Evolutionary conservation across 371 early-diverging fungal species (phyloP).

Genomic region (Zopfochytrium polystomum): DNA sequence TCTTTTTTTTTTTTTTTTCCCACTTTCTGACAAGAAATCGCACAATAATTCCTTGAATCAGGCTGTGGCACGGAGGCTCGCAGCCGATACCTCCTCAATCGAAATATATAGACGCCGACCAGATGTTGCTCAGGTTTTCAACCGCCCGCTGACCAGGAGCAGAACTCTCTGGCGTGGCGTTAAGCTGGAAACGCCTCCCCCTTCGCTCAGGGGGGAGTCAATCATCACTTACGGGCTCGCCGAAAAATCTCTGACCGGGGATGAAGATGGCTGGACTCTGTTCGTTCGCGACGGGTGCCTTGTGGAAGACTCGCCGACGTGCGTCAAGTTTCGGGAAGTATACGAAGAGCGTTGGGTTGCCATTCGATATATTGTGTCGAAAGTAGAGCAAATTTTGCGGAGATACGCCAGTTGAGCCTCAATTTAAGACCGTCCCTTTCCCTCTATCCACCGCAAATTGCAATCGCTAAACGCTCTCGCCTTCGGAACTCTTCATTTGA

Average conservation of each 20-base stretch:
- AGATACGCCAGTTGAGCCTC: constrained; percentile 19
- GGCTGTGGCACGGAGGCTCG: too few species aligned
- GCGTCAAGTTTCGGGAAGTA: constrained; percentile 7
- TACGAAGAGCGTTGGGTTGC: constrained; percentile 8
- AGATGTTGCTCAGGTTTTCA: too few species aligned
- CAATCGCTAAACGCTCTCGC: not conserved
- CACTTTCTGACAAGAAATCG: too few species aligned
- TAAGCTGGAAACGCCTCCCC: not conserved
- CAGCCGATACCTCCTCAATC: not conserved
- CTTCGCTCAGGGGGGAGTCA: not conserved
- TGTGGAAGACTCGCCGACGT: constrained; percentile 12
- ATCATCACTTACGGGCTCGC: not conserved
- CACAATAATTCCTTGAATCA: too few species aligned
- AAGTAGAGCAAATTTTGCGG: constrained; percentile 11
- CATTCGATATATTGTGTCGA: constrained; percentile 13
- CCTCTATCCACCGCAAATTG: too few species aligned
- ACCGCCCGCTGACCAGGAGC: not conserved
- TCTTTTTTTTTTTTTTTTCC: too few species aligned
- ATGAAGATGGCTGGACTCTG: constrained; percentile 15
- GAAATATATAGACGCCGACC: not conserved
- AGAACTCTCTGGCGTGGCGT: not conserved
- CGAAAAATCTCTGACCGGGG: not conserved
- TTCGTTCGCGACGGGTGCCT: constrained; percentile 12
- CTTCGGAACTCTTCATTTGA: not conserved
- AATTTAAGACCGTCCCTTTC: too few species aligned